Evolutionary conservation across 169 alveolate species (phyloP).

Genomic region (Eimeria nieschulzi): DNA sequence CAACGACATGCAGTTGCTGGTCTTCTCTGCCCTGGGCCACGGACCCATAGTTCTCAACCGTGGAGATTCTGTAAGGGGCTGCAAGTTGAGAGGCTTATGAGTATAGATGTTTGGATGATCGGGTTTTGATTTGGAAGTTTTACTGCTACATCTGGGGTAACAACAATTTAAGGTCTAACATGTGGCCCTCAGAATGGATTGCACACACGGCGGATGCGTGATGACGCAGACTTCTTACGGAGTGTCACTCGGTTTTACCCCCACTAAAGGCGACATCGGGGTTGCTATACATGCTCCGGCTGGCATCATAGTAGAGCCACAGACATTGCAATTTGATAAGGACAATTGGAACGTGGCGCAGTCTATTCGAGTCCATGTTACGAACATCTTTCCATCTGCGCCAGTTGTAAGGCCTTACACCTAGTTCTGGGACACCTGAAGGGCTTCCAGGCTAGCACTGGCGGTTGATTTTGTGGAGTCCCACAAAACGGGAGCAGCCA

Average conservation of each 20-base stretch:
- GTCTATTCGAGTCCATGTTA: not conserved
- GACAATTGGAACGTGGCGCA: conserved; percentile 21
- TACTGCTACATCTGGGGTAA: too few species aligned
- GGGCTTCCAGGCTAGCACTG: too few species aligned
- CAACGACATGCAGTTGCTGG: not conserved
- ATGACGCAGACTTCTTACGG: not conserved
- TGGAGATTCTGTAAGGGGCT: conserved; percentile 2
- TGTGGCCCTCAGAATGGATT: not conserved
- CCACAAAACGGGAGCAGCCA: too few species aligned
- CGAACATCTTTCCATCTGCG: not conserved
- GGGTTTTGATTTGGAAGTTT: too few species aligned
- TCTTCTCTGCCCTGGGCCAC: not conserved
- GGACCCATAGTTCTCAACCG: conserved; percentile 10
- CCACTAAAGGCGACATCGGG: not conserved
- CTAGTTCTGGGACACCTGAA: too few species aligned
- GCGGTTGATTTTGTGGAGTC: too few species aligned
- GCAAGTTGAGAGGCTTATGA: not conserved
- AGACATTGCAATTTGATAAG: not conserved
- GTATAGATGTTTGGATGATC: too few species aligned
- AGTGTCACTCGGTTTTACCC: conserved; percentile 1
- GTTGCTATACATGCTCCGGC: conserved; percentile 12
- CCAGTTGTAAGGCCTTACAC: not conserved
- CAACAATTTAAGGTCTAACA: too few species aligned
- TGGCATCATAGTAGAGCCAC: not conserved
- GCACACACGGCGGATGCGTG: not conserved